A percentile compares a stretch with the other conserved stretches of the same genome.
phyloP scores from a whole-genome alignment of 2,329 filamentous ascomycete species.

The Mycosphaerella arachidis region DNA sequence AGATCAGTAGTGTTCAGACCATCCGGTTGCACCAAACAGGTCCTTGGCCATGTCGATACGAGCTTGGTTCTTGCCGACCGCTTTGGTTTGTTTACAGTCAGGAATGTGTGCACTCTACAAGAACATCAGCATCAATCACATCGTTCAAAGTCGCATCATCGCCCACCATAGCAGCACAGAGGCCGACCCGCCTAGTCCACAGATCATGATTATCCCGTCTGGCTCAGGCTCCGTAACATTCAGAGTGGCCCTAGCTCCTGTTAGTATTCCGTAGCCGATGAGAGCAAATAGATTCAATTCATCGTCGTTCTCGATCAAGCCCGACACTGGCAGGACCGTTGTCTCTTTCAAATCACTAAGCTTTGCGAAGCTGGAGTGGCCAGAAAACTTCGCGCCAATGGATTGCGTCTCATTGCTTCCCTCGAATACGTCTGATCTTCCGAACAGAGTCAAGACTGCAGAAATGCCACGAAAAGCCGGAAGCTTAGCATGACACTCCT shows the following conservation, averaged over 20 bases:
- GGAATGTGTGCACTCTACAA: constrained; percentile 22
- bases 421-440: constrained; percentile 19
- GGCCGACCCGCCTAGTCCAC: constrained; percentile 25
- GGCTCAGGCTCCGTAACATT: constrained; percentile 22
- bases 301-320: constrained; percentile 19
- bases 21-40: constrained; percentile 38
- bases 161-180: constrained; percentile 37
- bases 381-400: constrained; percentile 27
- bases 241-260: constrained; percentile 25
- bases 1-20: constrained; percentile 33
- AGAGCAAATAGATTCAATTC: constrained; percentile 25
- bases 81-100: constrained; percentile 35
- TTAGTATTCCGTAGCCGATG: constrained; percentile 28
- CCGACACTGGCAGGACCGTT: constrained; percentile 20
- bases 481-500: constrained; percentile 15
- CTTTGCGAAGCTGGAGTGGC: constrained; percentile 25
- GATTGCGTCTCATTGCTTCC: constrained; percentile 5
- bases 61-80: constrained; percentile 33
- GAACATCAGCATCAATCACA: neutral
- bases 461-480: constrained; percentile 24
- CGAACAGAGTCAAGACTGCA: constrained; percentile 17
- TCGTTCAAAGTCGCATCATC: neutral
- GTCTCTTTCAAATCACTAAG: constrained; percentile 23
- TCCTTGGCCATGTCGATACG: constrained; percentile 36
- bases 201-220: constrained; percentile 22